A percentile compares a stretch with the other conserved stretches of the same genome.
Evolutionary conservation across 1,139 yeast species (phyloP).

Genomic region (Kodamaea ohmeri): DNA sequence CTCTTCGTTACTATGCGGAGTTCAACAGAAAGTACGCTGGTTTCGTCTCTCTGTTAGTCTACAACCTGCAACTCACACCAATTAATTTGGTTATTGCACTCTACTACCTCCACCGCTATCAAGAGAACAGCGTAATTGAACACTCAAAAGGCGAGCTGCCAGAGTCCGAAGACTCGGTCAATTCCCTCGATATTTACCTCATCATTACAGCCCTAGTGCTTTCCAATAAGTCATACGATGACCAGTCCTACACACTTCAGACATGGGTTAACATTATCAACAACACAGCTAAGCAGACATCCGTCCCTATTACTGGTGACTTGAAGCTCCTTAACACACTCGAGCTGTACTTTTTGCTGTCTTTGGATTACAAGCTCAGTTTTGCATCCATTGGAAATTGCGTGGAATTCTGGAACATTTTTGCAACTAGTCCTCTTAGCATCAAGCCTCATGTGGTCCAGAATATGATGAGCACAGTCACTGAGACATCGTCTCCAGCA

Average conservation of each 20-base stretch:
- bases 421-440: conserved; percentile 7
- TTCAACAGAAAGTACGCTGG: conserved; percentile 20
- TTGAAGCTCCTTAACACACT: conserved; percentile 26
- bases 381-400: conserved; percentile 25
- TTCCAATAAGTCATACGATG: conserved; percentile 50
- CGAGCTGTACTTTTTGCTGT: conserved; percentile 31
- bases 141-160: not conserved
- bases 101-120: conserved; percentile 31
- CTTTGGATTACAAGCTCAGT: conserved; percentile 29
- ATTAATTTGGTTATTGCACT: conserved; percentile 33
- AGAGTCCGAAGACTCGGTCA: conserved; percentile 20
- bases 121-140: conserved; percentile 12
- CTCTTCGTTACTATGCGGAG: conserved; percentile 9
- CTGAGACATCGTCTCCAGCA: not conserved
- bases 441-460: not conserved
- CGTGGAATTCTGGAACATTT: conserved; percentile 25
- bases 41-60: conserved; percentile 17
- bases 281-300: conserved; percentile 13
- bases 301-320: conserved; percentile 14
- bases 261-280: conserved; percentile 41
- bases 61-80: conserved; percentile 29
- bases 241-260: conserved; percentile 51
- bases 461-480: not conserved
- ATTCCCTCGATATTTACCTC: conserved; percentile 25
- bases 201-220: conserved; percentile 39